Evolutionary conservation across 768 basidiomycete genomes (phyloP).

Genomic region (Amylocystis lapponica): DNA sequence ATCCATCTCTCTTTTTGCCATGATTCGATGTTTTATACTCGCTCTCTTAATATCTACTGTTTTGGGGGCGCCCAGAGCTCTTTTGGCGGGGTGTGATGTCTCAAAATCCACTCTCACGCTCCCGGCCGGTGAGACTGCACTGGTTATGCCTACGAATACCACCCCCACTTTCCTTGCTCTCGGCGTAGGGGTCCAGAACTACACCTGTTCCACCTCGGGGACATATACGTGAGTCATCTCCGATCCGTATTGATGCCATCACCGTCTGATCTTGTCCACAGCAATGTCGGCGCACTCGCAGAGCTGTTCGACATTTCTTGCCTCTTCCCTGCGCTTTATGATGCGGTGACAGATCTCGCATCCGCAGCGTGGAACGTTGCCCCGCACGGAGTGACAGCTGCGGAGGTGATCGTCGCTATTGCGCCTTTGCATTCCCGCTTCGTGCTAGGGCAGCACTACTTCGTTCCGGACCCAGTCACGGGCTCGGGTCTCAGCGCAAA

Average conservation of each 20-base stretch:
- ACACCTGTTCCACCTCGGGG: slow-evolving; percentile 38
- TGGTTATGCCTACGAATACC: slow-evolving; percentile 31
- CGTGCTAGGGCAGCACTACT: slow-evolving; percentile 32
- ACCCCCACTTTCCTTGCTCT: slow-evolving; percentile 37
- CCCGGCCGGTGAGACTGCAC: slow-evolving; percentile 25
- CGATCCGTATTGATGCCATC: too few relatives aligned
- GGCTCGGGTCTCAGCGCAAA: slow-evolving; percentile 24
- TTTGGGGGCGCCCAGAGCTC: too few relatives aligned
- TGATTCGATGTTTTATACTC: too few relatives aligned
- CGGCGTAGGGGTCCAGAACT: slow-evolving; percentile 50
- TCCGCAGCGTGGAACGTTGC: slow-evolving; percentile 11
- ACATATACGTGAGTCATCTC: slow-evolving; percentile 37
- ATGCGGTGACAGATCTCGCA: slow-evolving; percentile 15
- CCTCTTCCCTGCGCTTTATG: slow-evolving; percentile 11
- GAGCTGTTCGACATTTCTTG: slow-evolving; percentile 29
- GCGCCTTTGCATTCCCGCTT: slow-evolving; percentile 14
- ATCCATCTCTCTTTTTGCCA: too few relatives aligned
- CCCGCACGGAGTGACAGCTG: too few relatives aligned
- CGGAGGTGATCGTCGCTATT: slow-evolving; percentile 15
- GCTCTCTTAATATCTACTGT: too few relatives aligned
- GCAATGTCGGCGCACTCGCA: slow-evolving; percentile 36
- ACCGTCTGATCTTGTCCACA: slow-evolving; percentile 15
- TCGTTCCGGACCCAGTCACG: slow-evolving; percentile 29
- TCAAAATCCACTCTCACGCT: slow-evolving; percentile 18
- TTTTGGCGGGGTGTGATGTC: slow-evolving; percentile 22